Conservation (phyloP, 371 early-diverging fungal genomes). For the Mortierella sp. region DNA sequence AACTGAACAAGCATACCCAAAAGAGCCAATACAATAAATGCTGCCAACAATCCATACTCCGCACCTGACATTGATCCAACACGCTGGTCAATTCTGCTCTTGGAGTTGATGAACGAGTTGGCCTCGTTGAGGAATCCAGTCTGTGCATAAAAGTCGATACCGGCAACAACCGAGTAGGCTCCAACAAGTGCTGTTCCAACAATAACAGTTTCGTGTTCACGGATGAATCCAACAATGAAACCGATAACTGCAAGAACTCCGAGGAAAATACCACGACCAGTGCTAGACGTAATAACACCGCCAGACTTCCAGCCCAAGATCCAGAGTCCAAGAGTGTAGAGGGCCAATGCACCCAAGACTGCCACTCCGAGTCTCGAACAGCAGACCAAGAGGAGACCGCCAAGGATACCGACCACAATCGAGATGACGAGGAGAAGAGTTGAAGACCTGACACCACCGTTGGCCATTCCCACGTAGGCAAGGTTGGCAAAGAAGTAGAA, state of each 20-base stretch:
- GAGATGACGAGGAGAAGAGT: constrained; percentile 68
- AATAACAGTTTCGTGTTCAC: constrained; percentile 71
- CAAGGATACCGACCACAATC: constrained; percentile 66
- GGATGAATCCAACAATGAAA: constrained; percentile 68
- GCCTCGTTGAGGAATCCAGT: constrained; percentile 72
- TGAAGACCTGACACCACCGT: constrained; percentile 62
- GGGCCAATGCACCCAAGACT: constrained; percentile 72
- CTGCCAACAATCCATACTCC: constrained; percentile 25
- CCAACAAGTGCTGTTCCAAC: constrained; percentile 77
- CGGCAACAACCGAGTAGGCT: constrained; percentile 76
- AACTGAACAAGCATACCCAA: constrained; percentile 45
- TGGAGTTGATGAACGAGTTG: constrained; percentile 53
- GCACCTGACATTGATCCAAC: constrained; percentile 1
- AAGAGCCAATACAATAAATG: constrained; percentile 41
- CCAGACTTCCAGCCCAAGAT: constrained; percentile 71
- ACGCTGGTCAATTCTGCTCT: constrained; percentile 22
- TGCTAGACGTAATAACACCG: constrained; percentile 64
- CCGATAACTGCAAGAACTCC: constrained; percentile 66
- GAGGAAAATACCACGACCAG: constrained; percentile 78
- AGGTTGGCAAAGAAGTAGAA: constrained; percentile 66
- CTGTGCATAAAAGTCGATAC: constrained; percentile 80
- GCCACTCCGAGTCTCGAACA: constrained; percentile 65
- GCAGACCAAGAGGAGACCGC: constrained; percentile 67
- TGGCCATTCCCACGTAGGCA: constrained; percentile 68
- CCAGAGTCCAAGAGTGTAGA: constrained; percentile 68